Evolutionary conservation across 192 early-diverging fungal species (phyloP).

Genomic region (Linnemannia exigua): DNA sequence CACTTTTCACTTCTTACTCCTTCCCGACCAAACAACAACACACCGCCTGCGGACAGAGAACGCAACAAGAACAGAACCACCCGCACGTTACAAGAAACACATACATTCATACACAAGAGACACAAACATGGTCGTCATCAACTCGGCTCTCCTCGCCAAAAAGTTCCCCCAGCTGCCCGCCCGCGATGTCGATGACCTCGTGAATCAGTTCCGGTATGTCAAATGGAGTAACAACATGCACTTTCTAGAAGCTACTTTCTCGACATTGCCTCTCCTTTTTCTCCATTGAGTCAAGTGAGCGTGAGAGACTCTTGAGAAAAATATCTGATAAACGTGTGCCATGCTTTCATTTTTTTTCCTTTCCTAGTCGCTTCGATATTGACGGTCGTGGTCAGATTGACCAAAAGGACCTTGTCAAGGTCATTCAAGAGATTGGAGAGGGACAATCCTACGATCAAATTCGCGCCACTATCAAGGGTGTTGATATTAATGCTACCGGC

Average conservation of each 20-base stretch:
- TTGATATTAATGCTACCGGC: conserved; percentile 75
- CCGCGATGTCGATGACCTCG: conserved; percentile 65
- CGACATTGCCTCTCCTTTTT: not conserved
- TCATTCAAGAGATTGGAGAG: conserved; percentile 74
- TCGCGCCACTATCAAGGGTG: conserved; percentile 74
- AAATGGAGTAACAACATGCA: no score
- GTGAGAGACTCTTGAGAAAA: not conserved
- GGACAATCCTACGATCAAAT: conserved; percentile 83
- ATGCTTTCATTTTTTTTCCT: not conserved
- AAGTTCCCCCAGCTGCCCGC: conserved; percentile 65
- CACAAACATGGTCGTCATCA: conserved; percentile 60
- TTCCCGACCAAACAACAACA: not conserved
- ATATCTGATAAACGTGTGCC: not conserved
- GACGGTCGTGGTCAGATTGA: conserved; percentile 79
- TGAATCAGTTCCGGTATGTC: conserved; percentile 66
- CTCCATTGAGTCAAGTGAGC: not conserved
- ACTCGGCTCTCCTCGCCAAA: conserved; percentile 65
- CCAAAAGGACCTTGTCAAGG: conserved; percentile 74
- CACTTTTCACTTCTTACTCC: not conserved
- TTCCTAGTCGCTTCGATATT: conserved; percentile 61
- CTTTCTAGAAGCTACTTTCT: no score
- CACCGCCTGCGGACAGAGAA: not conserved
- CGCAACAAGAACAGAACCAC: not conserved
- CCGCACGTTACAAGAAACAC: not conserved
- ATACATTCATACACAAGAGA: not conserved